Evolutionary conservation across 441 rosid genomes (phyloP), one percentile per base, ranked within the genome.

Genomic region (Gossypium gossypioides): DNA sequence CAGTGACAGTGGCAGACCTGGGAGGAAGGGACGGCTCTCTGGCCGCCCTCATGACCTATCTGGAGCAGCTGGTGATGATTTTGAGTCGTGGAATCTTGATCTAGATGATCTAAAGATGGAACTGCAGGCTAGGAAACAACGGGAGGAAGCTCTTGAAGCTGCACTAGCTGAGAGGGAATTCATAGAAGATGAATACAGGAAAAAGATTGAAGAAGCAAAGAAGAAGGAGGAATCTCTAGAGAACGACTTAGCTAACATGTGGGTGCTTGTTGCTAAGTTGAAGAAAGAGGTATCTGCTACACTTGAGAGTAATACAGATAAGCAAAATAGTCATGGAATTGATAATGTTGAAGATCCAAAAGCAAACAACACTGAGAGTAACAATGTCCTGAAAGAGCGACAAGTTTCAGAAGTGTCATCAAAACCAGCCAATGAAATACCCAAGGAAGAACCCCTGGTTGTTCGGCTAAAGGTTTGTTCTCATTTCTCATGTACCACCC

Each of bases 241-340:
- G 85, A 96, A 91, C 77, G 99, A 96, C 80, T 80, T 92, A 71
- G 97, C 99, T 52, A 93, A 91, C 79, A 96, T 96, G 99, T 92
- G 99, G 98, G 96, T 96, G 46, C 97, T 96, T 81, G 99, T 96
- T 77, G 97, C 99, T 50, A 91, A 89, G 84, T 81, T 96, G 73
- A 96, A 96, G 92, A 96, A 89, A 80, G 93, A 86, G 0, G 90
- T 86, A 51, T 91, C 88, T 59, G 83, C 77, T 25, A 67, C 81
- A 72, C 81, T 88, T 1, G 89, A 84, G 79, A 59, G 78, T 77
- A 85, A 77, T 73, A 59, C 67, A 6, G 84, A 78, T 59, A 85
- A 79, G 83, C 83, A 85, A 68, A 76, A 40, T 19, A 59, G 40
- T 72, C 79, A 74, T 40, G 81, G 74, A 22, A 69, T 72, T 18